phyloP scores from a whole-genome alignment of 352 stramenopile genomes.

The Globisporangium rhizosaccharum region DNA sequence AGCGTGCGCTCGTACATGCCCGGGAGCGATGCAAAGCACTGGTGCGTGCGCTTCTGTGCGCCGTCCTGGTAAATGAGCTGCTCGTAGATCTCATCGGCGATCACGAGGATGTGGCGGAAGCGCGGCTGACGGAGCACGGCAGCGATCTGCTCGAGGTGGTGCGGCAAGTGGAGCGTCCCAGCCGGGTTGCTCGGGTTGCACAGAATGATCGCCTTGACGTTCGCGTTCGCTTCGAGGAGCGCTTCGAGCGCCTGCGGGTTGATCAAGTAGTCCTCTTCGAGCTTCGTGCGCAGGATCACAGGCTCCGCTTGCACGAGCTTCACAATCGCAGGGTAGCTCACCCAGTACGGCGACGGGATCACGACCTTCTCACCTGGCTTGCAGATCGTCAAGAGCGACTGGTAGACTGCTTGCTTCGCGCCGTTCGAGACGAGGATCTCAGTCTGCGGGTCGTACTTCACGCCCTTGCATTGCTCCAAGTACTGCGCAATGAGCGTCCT shows the following conservation, averaged over 20 bases:
- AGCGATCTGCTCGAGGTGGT: conserved; percentile 50
- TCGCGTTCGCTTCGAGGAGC: conserved; percentile 60
- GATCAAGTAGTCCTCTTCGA: conserved; percentile 90
- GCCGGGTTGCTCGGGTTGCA: conserved; percentile 97
- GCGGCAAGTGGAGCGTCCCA: conserved; percentile 67
- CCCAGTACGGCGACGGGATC: conserved; percentile 95
- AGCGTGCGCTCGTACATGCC: conserved; percentile 91
- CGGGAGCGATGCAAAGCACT: conserved; percentile 65
- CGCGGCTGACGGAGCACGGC: conserved; percentile 49
- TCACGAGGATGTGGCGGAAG: conserved; percentile 76
- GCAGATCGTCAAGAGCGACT: conserved; percentile 90
- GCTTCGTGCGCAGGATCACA: conserved; percentile 89
- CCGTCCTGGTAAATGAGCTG: conserved; percentile 88
- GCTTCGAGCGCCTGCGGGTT: conserved; percentile 73
- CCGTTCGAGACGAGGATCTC: conserved; percentile 96
- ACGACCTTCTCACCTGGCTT: conserved; percentile 92
- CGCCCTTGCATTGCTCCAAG: conserved; percentile 86
- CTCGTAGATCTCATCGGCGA: conserved; percentile 97
- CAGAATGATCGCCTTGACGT: conserved; percentile 90
- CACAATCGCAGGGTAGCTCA: conserved; percentile 97
- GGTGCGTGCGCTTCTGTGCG: conserved; percentile 45
- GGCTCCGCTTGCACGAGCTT: conserved; percentile 85
- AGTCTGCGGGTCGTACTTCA: conserved; percentile 83
- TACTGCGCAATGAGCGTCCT: conserved; percentile 88
- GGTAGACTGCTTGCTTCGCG: conserved; percentile 94